Conservation (phyloP, 2,329 filamentous ascomycete species). For the Geoglossum cookeanum region DNA sequence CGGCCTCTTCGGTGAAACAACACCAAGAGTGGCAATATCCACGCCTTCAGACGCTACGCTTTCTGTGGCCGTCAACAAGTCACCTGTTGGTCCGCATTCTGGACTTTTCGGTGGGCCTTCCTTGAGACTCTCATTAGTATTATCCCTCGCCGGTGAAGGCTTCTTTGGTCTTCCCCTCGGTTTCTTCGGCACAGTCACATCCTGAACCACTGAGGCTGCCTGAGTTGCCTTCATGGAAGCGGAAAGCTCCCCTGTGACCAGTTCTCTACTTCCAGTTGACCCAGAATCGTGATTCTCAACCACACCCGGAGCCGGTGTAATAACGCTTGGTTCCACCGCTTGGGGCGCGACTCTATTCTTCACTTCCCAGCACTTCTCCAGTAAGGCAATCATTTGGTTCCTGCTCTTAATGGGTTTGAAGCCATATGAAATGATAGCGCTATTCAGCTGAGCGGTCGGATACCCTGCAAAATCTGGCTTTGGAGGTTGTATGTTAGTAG, state of each 20-base stretch:
- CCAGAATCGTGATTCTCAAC: slow-evolving; percentile 1
- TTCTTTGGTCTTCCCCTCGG: not conserved
- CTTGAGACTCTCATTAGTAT: not conserved
- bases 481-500: slow-evolving; percentile 1
- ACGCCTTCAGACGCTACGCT: not conserved
- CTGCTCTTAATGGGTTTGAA: slow-evolving; percentile 56
- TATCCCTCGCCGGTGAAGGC: not conserved
- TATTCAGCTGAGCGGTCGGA: slow-evolving; percentile 40
- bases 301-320: not conserved
- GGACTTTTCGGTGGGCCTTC: not conserved
- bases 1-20: not conserved
- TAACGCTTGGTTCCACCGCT: not conserved
- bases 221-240: slow-evolving; percentile 6
- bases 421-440: slow-evolving; percentile 37
- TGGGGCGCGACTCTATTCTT: slow-evolving; percentile 23
- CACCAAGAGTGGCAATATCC: not conserved
- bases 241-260: not conserved
- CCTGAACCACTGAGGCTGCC: not conserved
- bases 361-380: slow-evolving; percentile 53
- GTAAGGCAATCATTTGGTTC: slow-evolving; percentile 46
- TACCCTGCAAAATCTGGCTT: slow-evolving; percentile 41
- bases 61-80: not conserved
- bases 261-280: not conserved
- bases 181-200: not conserved
- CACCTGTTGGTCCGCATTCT: not conserved